phyloP scores from a whole-genome alignment of 176 grass and related monocot genomes.

The Aegilops speltoides region DNA sequence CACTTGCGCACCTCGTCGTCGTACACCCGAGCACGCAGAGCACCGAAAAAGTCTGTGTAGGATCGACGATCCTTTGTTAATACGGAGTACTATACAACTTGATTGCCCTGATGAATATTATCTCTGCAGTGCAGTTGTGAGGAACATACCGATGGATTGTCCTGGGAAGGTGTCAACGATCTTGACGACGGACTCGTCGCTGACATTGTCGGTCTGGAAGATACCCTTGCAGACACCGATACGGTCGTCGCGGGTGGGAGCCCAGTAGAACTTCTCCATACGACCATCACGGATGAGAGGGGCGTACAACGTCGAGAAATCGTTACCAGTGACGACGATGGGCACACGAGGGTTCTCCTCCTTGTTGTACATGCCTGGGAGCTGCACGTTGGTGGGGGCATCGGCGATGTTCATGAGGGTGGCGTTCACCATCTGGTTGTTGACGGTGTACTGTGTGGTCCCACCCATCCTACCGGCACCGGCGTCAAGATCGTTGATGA shows the following conservation, averaged over 20 bases:
- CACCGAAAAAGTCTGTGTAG: slow-evolving; percentile 79
- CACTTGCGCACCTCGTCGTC: slow-evolving; percentile 88
- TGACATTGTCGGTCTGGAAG: slow-evolving; percentile 66
- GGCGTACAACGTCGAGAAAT: slow-evolving; percentile 94
- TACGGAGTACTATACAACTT: background rate
- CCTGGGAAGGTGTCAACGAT: slow-evolving; percentile 80
- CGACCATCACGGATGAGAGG: slow-evolving; percentile 92
- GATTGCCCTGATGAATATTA: background rate
- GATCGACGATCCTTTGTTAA: background rate
- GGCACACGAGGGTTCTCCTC: slow-evolving; percentile 90
- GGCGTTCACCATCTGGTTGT: slow-evolving; percentile 99
- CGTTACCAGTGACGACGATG: slow-evolving; percentile 92
- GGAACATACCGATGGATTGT: slow-evolving; percentile 76
- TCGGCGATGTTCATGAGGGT: slow-evolving; percentile 99
- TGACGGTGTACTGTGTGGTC: slow-evolving; percentile 95
- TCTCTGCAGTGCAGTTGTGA: background rate
- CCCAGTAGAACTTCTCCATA: slow-evolving; percentile 99
- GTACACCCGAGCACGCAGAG: slow-evolving; percentile 75
- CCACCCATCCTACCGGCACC: slow-evolving; percentile 87
- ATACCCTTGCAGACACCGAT: slow-evolving; percentile 71
- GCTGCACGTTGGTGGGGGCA: slow-evolving; percentile 95
- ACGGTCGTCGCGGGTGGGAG: slow-evolving; percentile 83
- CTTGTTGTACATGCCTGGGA: slow-evolving; percentile 97
- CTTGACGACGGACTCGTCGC: slow-evolving; percentile 44
- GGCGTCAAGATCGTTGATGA: slow-evolving; percentile 98